phyloP scores from a whole-genome alignment of 352 stramenopile species.

The Pythium guiyangense region DNA sequence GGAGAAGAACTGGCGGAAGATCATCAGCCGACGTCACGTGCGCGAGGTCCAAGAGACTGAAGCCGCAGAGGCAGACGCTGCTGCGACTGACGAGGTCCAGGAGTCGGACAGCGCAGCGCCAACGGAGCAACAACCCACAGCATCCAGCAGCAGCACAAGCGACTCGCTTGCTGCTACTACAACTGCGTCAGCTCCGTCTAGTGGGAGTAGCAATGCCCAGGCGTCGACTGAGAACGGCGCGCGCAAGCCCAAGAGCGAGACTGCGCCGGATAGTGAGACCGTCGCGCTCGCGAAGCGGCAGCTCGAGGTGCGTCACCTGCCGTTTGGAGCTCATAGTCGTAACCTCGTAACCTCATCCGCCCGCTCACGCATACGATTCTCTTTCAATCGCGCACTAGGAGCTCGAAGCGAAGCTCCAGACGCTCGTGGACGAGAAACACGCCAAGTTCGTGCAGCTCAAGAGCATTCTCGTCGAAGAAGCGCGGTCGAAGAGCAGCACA shows the following conservation, averaged over 20 bases:
- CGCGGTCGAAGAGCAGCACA: conserved; percentile 43
- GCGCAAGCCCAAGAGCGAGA: conserved; percentile 18
- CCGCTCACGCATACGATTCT: too few relatives aligned
- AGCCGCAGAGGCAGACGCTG: too few relatives aligned
- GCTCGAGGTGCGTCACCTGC: conserved; percentile 18
- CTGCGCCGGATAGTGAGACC: conserved; percentile 17
- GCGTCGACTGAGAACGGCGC: conserved; percentile 5
- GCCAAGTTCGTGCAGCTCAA: conserved; percentile 71
- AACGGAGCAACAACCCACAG: too few relatives aligned
- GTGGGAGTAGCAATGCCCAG: too few relatives aligned
- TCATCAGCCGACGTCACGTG: conserved; percentile 47
- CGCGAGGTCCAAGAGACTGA: too few relatives aligned
- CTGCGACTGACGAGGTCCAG: too few relatives aligned
- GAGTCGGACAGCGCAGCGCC: too few relatives aligned
- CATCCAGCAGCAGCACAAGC: too few relatives aligned
- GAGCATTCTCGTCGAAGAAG: conserved; percentile 63
- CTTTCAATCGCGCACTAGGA: too few relatives aligned
- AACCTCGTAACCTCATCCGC: too few relatives aligned
- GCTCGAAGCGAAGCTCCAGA: conserved; percentile 41
- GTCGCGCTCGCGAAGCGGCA: conserved; percentile 23
- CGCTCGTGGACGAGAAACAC: conserved; percentile 65
- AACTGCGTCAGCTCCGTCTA: too few relatives aligned
- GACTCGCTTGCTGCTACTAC: too few relatives aligned
- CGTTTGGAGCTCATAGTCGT: neutral
- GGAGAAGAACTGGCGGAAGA: conserved; percentile 82